Percentiles rank a stretch among this genome's conserved stretches.
Evolutionary conservation across 352 stramenopile genomes (phyloP).

Genomic region (Phytophthora foliorum): DNA sequence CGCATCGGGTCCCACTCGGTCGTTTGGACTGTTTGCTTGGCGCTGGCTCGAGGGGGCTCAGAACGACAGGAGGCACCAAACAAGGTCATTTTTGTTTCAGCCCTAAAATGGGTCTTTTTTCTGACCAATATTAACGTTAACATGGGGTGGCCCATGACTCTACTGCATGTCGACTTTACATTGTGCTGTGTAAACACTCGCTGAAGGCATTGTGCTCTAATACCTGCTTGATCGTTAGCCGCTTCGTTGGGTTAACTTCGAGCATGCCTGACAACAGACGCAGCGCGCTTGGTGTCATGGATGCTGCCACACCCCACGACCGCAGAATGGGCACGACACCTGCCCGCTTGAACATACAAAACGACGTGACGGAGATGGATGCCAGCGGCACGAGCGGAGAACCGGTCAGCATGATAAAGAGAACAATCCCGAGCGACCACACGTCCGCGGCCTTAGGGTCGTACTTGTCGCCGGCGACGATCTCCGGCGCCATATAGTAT

Average conservation of each 20-base stretch:
- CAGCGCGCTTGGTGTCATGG: not conserved
- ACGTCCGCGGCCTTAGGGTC: slow-evolving; percentile 37
- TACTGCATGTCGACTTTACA: too few relatives aligned
- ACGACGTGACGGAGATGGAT: slow-evolving; percentile 1
- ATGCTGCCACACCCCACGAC: not conserved
- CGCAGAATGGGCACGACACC: not conserved
- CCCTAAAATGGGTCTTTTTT: too few relatives aligned
- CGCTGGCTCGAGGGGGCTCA: not conserved
- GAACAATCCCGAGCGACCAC: slow-evolving; percentile 60
- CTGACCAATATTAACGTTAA: too few relatives aligned
- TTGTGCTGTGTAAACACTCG: not conserved
- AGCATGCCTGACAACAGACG: slow-evolving; percentile 2
- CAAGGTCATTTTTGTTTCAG: too few relatives aligned
- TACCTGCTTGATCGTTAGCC: not conserved
- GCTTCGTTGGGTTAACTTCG: not conserved
- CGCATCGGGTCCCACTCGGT: too few relatives aligned
- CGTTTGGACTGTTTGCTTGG: not conserved
- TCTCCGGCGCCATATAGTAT: slow-evolving; percentile 98
- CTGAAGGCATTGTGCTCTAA: slow-evolving; percentile 1
- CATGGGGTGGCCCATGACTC: too few relatives aligned
- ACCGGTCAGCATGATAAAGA: slow-evolving; percentile 60
- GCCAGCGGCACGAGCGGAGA: slow-evolving; percentile 44
- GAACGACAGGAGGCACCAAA: not conserved
- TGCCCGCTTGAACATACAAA: slow-evolving; percentile 1
- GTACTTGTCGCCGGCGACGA: slow-evolving; percentile 62